Conservation (phyloP, 345 rosid genomes). For the Rhodamnia argentea region DNA sequence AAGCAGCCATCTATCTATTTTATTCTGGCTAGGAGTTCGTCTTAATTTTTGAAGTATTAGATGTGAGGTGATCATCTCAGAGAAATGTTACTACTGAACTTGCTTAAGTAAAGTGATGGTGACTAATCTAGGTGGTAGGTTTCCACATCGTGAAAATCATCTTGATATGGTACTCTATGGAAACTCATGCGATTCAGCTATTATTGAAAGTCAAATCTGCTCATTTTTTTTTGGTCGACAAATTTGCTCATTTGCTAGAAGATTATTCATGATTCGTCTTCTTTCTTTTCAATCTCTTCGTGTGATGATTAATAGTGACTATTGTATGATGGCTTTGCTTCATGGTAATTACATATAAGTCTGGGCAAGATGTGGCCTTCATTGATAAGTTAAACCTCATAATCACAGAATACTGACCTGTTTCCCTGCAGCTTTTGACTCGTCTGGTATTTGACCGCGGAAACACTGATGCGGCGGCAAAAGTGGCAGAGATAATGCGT, state of each 20-base stretch:
- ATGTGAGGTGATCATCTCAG: background rate
- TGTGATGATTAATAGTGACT: background rate
- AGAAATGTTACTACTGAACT: background rate
- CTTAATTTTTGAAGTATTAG: background rate
- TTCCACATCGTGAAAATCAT: background rate
- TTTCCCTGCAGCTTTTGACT: slow-evolving; percentile 70
- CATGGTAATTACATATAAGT: background rate
- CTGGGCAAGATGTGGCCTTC: background rate
- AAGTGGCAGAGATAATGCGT: slow-evolving; percentile 91
- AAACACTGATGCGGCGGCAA: slow-evolving; percentile 94
- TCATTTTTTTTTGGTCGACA: background rate
- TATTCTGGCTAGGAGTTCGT: background rate
- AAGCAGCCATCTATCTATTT: background rate
- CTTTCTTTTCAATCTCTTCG: background rate
- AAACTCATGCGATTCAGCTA: background rate
- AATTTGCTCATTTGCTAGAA: background rate
- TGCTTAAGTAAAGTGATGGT: background rate
- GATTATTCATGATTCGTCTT: background rate
- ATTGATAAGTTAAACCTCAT: background rate
- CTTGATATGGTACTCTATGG: background rate
- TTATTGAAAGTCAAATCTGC: background rate
- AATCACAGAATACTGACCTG: background rate
- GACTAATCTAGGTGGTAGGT: background rate
- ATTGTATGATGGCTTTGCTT: background rate
- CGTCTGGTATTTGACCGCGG: slow-evolving; percentile 92